Evolutionary conservation across 2,329 filamentous ascomycete species (phyloP).

Genomic region (Chrysoporthe cubensis): DNA sequence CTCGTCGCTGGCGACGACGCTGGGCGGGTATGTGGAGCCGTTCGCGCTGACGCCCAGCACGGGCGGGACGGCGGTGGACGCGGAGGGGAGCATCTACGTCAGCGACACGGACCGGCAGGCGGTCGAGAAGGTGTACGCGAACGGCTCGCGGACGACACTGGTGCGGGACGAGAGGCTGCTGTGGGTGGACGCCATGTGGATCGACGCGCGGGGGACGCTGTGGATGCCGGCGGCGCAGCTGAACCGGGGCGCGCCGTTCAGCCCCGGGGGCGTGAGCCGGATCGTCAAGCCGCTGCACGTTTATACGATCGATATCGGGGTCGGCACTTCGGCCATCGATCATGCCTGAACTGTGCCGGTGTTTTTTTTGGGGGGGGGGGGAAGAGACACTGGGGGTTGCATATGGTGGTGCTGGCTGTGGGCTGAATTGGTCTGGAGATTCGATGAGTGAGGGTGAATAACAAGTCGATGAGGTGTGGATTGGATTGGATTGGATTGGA

Average conservation of each 20-base stretch:
- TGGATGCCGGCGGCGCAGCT: constrained; percentile 26
- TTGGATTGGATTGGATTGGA: too few relatives aligned
- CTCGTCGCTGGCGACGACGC: constrained; percentile 20
- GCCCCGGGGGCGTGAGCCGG: constrained; percentile 4
- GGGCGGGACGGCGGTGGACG: constrained; percentile 26
- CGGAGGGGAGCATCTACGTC: constrained; percentile 23
- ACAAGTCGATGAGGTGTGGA: too few relatives aligned
- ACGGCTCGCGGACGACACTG: constrained; percentile 22
- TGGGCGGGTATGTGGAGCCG: constrained; percentile 15
- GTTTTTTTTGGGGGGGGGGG: not conserved
- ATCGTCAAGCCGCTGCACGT: constrained; percentile 25
- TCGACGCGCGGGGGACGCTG: constrained; percentile 17
- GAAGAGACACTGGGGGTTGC: too few relatives aligned
- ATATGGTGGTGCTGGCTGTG: too few relatives aligned
- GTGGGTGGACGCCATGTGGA: constrained; percentile 28
- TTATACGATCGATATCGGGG: constrained; percentile 22
- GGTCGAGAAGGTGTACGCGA: constrained; percentile 25
- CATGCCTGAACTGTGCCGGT: constrained; percentile 12
- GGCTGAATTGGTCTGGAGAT: too few relatives aligned
- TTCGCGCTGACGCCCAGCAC: constrained; percentile 25
- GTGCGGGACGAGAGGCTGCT: constrained; percentile 25
- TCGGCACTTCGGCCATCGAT: constrained; percentile 24
- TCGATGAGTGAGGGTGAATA: too few relatives aligned
- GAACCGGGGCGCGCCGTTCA: constrained; percentile 21
- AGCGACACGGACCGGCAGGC: constrained; percentile 23